Conservation (phyloP, 1,139 yeast genomes). For the Hyphopichia pseudoburtonii region DNA sequence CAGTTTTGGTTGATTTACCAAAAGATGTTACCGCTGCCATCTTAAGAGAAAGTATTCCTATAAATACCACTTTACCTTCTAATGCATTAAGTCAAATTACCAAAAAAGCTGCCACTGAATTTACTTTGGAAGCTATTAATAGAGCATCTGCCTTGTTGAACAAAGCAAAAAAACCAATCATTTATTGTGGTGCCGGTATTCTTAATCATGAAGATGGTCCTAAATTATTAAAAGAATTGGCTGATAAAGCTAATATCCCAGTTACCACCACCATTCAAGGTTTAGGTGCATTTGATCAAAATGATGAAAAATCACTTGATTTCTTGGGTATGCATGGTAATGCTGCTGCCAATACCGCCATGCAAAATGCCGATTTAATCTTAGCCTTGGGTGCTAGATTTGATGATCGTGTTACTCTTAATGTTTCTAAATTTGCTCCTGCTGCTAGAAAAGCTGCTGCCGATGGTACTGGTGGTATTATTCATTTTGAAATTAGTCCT, state of each 20-base stretch:
- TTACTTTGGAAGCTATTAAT: slow-evolving; percentile 70
- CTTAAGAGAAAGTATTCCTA: slow-evolving; percentile 83
- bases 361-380: slow-evolving; percentile 90
- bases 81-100: slow-evolving; percentile 73
- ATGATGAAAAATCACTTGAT: slow-evolving; percentile 85
- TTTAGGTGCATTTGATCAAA: slow-evolving; percentile 91
- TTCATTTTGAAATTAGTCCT: slow-evolving; percentile 94
- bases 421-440: slow-evolving; percentile 87
- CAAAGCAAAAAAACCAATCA: slow-evolving; percentile 80
- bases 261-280: slow-evolving; percentile 96
- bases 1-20: slow-evolving; percentile 95
- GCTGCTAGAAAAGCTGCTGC: slow-evolving; percentile 85
- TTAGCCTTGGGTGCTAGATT: slow-evolving; percentile 95
- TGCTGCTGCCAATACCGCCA: slow-evolving; percentile 92
- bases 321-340: slow-evolving; percentile 99
- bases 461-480: slow-evolving; percentile 90
- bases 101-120: slow-evolving; percentile 69
- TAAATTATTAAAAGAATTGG: slow-evolving; percentile 69
- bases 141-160: slow-evolving; percentile 79
- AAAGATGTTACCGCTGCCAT: slow-evolving; percentile 96
- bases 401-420: slow-evolving; percentile 96
- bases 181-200: slow-evolving; percentile 92
- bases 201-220: slow-evolving; percentile 84
- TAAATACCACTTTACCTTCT: slow-evolving; percentile 81
- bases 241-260: slow-evolving; percentile 90